Percentiles rank a stretch among this genome's conserved stretches.
Conservation (phyloP, 2,329 filamentous ascomycete species). For the Xylariaceae sp. region DNA sequence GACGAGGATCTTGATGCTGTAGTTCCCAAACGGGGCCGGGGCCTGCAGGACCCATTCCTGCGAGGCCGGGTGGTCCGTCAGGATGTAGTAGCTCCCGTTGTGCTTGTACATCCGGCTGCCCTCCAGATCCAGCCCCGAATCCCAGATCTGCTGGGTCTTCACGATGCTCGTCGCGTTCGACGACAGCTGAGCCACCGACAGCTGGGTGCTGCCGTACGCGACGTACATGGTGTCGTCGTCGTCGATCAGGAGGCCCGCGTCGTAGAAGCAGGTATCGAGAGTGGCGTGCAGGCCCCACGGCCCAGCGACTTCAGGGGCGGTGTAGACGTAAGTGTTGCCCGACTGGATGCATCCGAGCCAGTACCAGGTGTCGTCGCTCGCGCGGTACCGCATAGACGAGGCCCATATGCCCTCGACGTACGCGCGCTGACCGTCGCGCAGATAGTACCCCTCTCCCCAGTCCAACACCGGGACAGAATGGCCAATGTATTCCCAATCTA, state of each 20-base stretch:
- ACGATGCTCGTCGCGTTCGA: slow-evolving; percentile 35
- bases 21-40: slow-evolving; percentile 44
- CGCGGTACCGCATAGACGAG: slow-evolving; percentile 14
- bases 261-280: slow-evolving; percentile 44
- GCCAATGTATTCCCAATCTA: slow-evolving; percentile 33
- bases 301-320: slow-evolving; percentile 31
- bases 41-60: slow-evolving; percentile 43
- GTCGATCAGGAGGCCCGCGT: slow-evolving; percentile 48
- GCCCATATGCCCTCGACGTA: slow-evolving; percentile 20
- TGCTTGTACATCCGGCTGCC: slow-evolving; percentile 46
- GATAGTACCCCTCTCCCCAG: slow-evolving; percentile 11
- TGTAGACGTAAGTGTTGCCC: slow-evolving; percentile 45
- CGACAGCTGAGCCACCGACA: slow-evolving; percentile 44
- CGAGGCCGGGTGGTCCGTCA: slow-evolving; percentile 37
- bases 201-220: slow-evolving; percentile 41
- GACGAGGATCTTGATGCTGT: slow-evolving; percentile 36
- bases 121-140: slow-evolving; percentile 9
- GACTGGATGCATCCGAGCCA: slow-evolving; percentile 48
- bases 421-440: slow-evolving; percentile 7
- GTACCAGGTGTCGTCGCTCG: slow-evolving; percentile 14
- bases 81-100: slow-evolving; percentile 48
- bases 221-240: slow-evolving; percentile 53
- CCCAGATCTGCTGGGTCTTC: slow-evolving; percentile 25
- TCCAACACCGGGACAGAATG: slow-evolving; percentile 26
- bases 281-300: slow-evolving; percentile 34